Evolutionary conservation across 1,284 basidiomycete species (phyloP), one percentile per base, ranked within the genome.

Genomic region (Puccinia horiana): DNA sequence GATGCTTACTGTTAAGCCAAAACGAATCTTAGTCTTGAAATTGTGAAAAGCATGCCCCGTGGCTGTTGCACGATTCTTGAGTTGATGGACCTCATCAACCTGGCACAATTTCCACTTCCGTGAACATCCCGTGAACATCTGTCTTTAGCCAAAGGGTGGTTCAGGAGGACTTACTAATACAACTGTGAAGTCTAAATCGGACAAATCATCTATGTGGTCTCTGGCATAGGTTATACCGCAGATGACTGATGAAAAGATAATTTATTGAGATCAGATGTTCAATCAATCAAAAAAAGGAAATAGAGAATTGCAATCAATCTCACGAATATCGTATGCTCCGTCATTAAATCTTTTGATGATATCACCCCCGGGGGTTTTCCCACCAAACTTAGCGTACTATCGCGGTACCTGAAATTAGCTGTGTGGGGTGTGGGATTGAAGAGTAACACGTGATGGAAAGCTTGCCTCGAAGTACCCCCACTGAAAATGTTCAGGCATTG

Each of bases 391-490:
- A 42, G 32, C 37, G 42, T 72, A 29, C 78, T 81, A 16, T 54
- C 4, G 54, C 42, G 47, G 52, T 37, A 26, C 29, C 26, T 61
- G 8, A 16, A 47, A 47, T 69, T 37, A 69, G 65, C 1, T 42
- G 20, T 14, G 20, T 40, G 9, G 37, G 23, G n/a, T 44, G 11
- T 29, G 65, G 47, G 14, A 70, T 26, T 47, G 49, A 79, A 54
- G 35, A 40, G 4, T 29, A 29, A 20, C 29, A 44, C 0, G n/a
- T n/a, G 18, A 12, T 18, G n/a, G 20, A 26, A 79, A 40, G 35
- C 67, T 74, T 61, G 20, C 78, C 78, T 81, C 78, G 35, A 81
- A 81, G 40, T 81, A 81, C 4, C 78, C 78, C 78, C 78, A 81
- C 78, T 81, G 12, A 58, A 26, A n/a, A 67, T 32, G 12, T 42